Evolutionary conservation across 1,284 basidiomycete species (phyloP).

Genomic region (Puccinia horiana): DNA sequence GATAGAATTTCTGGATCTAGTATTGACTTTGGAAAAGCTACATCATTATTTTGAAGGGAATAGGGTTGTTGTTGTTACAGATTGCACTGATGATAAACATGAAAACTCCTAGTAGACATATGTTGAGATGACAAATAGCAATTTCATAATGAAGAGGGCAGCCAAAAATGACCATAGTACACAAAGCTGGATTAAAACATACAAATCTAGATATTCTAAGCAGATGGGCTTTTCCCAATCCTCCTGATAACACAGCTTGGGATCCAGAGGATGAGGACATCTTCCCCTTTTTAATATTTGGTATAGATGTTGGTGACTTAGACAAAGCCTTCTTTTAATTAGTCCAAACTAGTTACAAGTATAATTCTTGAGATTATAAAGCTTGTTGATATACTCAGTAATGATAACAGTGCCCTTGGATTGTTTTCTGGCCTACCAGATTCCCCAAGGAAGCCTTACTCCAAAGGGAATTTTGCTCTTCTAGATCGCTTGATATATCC

Average conservation of each 20-base stretch:
- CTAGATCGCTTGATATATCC: too few relatives aligned
- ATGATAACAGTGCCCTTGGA: too few relatives aligned
- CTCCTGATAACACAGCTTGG: neutral
- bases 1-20: too few relatives aligned
- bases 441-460: too few relatives aligned
- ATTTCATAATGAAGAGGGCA: neutral
- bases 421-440: too few relatives aligned
- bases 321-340: neutral
- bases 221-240: neutral
- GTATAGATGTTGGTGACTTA: neutral
- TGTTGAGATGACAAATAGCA: neutral
- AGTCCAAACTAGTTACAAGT: neutral
- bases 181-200: neutral
- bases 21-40: too few relatives aligned
- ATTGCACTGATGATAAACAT: neutral
- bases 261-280: neutral
- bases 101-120: slow-evolving; percentile 20
- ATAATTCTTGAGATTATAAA: too few relatives aligned
- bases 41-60: too few relatives aligned
- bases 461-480: too few relatives aligned
- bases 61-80: neutral
- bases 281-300: neutral
- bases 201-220: too few relatives aligned
- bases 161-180: neutral
- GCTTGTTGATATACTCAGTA: too few relatives aligned